Evolutionary conservation across 495 filamentous ascomycete genomes (phyloP).

Genomic region (Endocarpon pusillum): DNA sequence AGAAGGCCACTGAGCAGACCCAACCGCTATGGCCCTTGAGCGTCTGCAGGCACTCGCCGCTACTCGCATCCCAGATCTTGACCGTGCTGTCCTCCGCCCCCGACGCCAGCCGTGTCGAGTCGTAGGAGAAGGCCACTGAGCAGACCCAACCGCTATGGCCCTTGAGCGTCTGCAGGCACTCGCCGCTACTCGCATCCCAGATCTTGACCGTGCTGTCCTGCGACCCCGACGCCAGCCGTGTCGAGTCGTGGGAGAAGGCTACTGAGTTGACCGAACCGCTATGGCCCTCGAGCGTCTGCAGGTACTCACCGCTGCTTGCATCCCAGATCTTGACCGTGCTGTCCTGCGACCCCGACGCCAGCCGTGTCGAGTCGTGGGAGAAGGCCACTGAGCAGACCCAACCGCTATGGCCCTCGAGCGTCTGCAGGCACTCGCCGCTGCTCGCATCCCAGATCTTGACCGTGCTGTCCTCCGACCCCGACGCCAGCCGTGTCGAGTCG

Average conservation of each 20-base stretch:
- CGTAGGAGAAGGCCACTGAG: slow-evolving; percentile 6
- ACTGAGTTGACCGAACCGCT: slow-evolving; percentile 7
- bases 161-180: slow-evolving; percentile 7
- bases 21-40: slow-evolving; percentile 5
- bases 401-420: slow-evolving; percentile 5
- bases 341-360: slow-evolving; percentile 2
- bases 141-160: slow-evolving; percentile 5
- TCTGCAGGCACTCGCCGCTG: slow-evolving; percentile 8
- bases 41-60: slow-evolving; percentile 5
- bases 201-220: slow-evolving; percentile 12
- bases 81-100: slow-evolving; percentile 11
- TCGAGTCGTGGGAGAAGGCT: slow-evolving; percentile 15
- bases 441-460: slow-evolving; percentile 9
- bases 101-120: slow-evolving; percentile 4
- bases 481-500: slow-evolving; percentile 9
- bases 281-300: slow-evolving; percentile 59
- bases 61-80: slow-evolving; percentile 18
- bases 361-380: slow-evolving; percentile 2
- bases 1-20: slow-evolving; percentile 15
- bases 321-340: slow-evolving; percentile 4
- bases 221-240: slow-evolving; percentile 10
- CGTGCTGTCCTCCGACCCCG: slow-evolving; percentile 3
- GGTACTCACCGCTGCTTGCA: slow-evolving; percentile 18
- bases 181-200: slow-evolving; percentile 31
- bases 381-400: slow-evolving; percentile 6